A percentile compares a stretch with the other conserved stretches of the same genome.
phyloP scores from a whole-genome alignment of 2,329 filamentous ascomycete species.

The Geosmithia flava region DNA sequence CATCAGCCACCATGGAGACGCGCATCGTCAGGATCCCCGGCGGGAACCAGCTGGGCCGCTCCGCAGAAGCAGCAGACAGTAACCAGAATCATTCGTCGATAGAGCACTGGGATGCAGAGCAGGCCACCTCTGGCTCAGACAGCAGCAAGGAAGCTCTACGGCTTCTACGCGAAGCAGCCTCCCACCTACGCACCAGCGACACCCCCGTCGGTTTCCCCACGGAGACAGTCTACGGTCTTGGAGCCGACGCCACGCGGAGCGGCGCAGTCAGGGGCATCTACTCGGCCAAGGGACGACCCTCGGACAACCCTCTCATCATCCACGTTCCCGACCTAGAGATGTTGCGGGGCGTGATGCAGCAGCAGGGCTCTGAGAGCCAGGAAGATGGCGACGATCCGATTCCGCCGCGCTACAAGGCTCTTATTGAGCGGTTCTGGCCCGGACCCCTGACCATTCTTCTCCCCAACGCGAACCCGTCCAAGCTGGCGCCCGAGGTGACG shows the following conservation, averaged over 20 bases:
- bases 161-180: slow-evolving; percentile 50
- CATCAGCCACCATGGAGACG: slow-evolving; percentile 21
- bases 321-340: slow-evolving; percentile 76
- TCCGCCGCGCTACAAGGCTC: slow-evolving; percentile 61
- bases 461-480: slow-evolving; percentile 56
- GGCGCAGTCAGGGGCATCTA: slow-evolving; percentile 85
- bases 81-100: slow-evolving; percentile 13
- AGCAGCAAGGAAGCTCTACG: slow-evolving; percentile 14
- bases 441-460: slow-evolving; percentile 87
- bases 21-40: slow-evolving; percentile 21
- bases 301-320: slow-evolving; percentile 91
- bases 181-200: slow-evolving; percentile 50
- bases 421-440: slow-evolving; percentile 85
- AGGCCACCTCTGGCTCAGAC: slow-evolving; percentile 7
- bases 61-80: slow-evolving; percentile 12
- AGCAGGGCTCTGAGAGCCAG: slow-evolving; percentile 6
- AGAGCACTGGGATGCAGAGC: slow-evolving; percentile 28
- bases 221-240: slow-evolving; percentile 93
- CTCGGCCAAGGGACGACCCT: slow-evolving; percentile 75
- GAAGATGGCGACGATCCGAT: slow-evolving; percentile 29
- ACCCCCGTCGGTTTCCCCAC: slow-evolving; percentile 90
- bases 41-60: slow-evolving; percentile 19
- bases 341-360: slow-evolving; percentile 48
- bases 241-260: slow-evolving; percentile 86
- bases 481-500: slow-evolving; percentile 82